Conservation (phyloP, 1,284 basidiomycete species). For the Stereum hirsutum region DNA sequence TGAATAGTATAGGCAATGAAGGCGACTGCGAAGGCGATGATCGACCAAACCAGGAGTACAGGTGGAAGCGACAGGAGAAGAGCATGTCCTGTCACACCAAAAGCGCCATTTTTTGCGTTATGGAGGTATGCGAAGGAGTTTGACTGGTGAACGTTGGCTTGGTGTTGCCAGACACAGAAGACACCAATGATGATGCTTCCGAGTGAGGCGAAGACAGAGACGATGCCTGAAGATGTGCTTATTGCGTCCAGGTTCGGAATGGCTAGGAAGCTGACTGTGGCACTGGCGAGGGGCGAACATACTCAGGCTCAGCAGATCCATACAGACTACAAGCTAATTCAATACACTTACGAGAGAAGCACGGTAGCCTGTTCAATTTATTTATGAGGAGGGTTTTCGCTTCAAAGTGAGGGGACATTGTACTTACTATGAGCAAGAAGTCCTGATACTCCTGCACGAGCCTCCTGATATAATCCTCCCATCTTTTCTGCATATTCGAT, state of each 20-base stretch:
- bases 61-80: slow-evolving; percentile 43
- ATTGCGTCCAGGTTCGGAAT: slow-evolving; percentile 30
- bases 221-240: slow-evolving; percentile 30
- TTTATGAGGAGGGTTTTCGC: not conserved
- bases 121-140: slow-evolving; percentile 43
- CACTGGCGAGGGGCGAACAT: slow-evolving; percentile 19
- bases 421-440: slow-evolving; percentile 40
- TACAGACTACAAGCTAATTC: not conserved
- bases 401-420: not conserved
- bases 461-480: slow-evolving; percentile 37
- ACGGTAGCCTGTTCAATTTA: slow-evolving; percentile 35
- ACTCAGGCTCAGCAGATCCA: not conserved
- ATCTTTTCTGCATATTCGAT: slow-evolving; percentile 34
- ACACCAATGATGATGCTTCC: slow-evolving; percentile 46
- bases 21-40: slow-evolving; percentile 35
- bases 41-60: slow-evolving; percentile 45
- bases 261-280: slow-evolving; percentile 40
- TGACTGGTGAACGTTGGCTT: slow-evolving; percentile 31
- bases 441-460: slow-evolving; percentile 44
- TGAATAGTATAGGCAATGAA: slow-evolving; percentile 35
- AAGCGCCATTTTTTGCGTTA: slow-evolving; percentile 32
- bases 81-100: slow-evolving; percentile 40
- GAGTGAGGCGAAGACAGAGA: slow-evolving; percentile 39
- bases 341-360: slow-evolving; percentile 36
- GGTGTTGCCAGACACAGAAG: slow-evolving; percentile 48